Conservation (phyloP, 257 asterid genomes). For the Verbena officinalis region DNA sequence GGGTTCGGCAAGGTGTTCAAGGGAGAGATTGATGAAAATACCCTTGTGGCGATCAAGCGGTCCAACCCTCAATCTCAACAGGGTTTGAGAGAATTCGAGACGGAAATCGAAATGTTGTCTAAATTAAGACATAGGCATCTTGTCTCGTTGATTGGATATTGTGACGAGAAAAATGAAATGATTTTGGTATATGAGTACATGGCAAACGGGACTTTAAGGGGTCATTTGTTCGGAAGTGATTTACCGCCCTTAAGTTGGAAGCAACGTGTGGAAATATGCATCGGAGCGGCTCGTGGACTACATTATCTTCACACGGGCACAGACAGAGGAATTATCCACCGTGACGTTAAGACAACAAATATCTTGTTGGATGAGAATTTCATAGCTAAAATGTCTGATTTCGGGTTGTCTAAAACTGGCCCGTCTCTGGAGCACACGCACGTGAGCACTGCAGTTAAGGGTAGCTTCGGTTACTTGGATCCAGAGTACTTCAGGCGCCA, state of each 20-base stretch:
- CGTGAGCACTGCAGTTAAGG: slow-evolving; percentile 94
- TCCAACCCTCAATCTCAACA: slow-evolving; percentile 91
- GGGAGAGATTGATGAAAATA: slow-evolving; percentile 67
- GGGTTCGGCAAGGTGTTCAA: slow-evolving; percentile 88
- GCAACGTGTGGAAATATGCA: slow-evolving; percentile 74
- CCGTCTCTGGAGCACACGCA: slow-evolving; percentile 87
- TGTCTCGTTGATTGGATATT: slow-evolving; percentile 83
- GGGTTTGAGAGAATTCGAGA: slow-evolving; percentile 79
- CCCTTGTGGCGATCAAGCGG: slow-evolving; percentile 69
- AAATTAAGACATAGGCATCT: slow-evolving; percentile 81
- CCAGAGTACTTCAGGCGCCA: slow-evolving; percentile 86
- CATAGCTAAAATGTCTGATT: slow-evolving; percentile 86
- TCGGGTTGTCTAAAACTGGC: slow-evolving; percentile 83
- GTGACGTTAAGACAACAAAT: slow-evolving; percentile 89
- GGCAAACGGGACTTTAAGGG: slow-evolving; percentile 80
- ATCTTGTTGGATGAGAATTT: slow-evolving; percentile 71
- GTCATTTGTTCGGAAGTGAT: slow-evolving; percentile 75
- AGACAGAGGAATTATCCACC: slow-evolving; percentile 76
- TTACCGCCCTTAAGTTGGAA: slow-evolving; percentile 72
- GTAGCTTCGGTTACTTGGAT: slow-evolving; percentile 88
- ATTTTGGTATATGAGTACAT: slow-evolving; percentile 90
- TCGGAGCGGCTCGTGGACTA: slow-evolving; percentile 82
- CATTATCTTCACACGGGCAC: slow-evolving; percentile 94
- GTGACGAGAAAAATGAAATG: slow-evolving; percentile 87
- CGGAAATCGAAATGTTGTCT: slow-evolving; percentile 83